A percentile compares a stretch with the other conserved stretches of the same genome.
phyloP scores from a whole-genome alignment of 2,329 filamentous ascomycete genomes.

The Ophiocordyceps polyrhachis-furcata region DNA sequence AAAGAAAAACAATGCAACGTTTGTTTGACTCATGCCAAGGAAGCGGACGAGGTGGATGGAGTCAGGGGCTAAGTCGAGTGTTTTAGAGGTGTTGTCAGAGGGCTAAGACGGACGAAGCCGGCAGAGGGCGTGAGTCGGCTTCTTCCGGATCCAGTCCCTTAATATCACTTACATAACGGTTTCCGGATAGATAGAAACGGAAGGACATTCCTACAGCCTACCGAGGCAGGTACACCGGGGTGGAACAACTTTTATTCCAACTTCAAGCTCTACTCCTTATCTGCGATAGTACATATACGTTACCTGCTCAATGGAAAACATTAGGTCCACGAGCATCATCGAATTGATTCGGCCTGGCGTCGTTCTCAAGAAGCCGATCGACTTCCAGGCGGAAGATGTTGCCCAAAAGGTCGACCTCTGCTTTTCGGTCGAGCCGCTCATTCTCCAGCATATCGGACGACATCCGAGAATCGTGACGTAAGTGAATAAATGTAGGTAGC shows the following conservation, averaged over 20 bases:
- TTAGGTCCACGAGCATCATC: background rate
- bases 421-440: slow-evolving; percentile 2
- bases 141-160: too few relatives aligned
- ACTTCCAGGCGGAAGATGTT: background rate
- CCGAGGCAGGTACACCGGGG: too few relatives aligned
- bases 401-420: slow-evolving; percentile 1
- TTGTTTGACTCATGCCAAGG: too few relatives aligned
- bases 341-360: slow-evolving; percentile 1
- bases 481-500: background rate
- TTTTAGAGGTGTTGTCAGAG: too few relatives aligned
- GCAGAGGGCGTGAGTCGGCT: too few relatives aligned
- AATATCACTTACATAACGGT: too few relatives aligned
- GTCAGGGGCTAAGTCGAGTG: too few relatives aligned
- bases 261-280: background rate
- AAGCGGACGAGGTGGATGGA: too few relatives aligned
- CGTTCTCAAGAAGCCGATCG: slow-evolving; percentile 1
- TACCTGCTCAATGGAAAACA: background rate
- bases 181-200: too few relatives aligned
- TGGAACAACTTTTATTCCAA: background rate
- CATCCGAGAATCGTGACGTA: slow-evolving; percentile 1
- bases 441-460: slow-evolving; percentile 1
- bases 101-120: too few relatives aligned
- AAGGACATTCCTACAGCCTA: too few relatives aligned
- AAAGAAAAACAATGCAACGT: too few relatives aligned
- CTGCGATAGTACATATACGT: background rate